Base-by-base conservation (phyloP, 2,329 filamentous ascomycete genomes). In the Eurotiales sp. region DNA sequence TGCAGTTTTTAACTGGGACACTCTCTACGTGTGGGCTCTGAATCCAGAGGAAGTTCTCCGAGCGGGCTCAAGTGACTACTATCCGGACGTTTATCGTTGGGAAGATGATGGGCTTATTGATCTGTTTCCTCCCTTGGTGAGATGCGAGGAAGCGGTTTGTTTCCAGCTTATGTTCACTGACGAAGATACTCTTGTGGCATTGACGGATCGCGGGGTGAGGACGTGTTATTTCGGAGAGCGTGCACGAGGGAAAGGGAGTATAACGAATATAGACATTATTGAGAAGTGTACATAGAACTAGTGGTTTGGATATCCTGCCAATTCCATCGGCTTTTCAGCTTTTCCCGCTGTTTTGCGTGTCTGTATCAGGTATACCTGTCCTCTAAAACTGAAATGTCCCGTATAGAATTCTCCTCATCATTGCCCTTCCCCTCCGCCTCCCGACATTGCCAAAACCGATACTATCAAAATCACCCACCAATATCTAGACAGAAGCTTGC, bases 391-490 rank as follows among this genome's bases (percentile, higher is more conserved):
- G n/a, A n/a, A n/a, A n/a, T n/a, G n/a, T n/a, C n/a, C n/a, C n/a
- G n/a, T n/a, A n/a, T n/a, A n/a, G n/a, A n/a, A n/a, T n/a, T n/a
- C n/a, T n/a, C n/a, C n/a, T n/a, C n/a, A n/a, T 46, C 29, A 46
- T 40, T 47, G 50, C n/a, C 72, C 2, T 70, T 58, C 59, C 44
- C 68, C 71, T 15, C 68, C 71, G 32, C 71, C 67, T 32, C 71
- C 70, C 15, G 68, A 68, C 64, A 75, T 65, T 22, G 64, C 64
- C 50, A 76, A 51, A 51, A 76, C 65, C 11, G 65, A 62, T 29
- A 73, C 54, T 30, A 73, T 65, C 55, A 72, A 62, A 48, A 74
- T 63, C 36, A 73, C 66, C 72, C 73, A 76, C 73, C 73, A 76
- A 56, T 76, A 76, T 54, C 73, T 73, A 55, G 17, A 43, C 25